Conservation (phyloP, 1,139 yeast genomes). For the Yamadazyma epiphylla region DNA sequence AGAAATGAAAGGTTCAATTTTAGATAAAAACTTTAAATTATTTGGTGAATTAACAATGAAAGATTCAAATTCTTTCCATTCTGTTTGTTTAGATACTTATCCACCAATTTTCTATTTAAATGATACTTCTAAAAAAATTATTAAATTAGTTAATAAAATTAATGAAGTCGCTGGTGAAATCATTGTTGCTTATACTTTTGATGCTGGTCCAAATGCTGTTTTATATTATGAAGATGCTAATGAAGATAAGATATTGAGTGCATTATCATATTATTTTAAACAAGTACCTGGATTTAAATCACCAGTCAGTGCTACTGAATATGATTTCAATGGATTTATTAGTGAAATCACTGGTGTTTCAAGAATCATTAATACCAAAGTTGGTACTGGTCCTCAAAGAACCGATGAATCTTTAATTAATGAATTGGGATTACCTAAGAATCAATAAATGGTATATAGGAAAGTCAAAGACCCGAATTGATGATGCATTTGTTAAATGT, state of each 20-base stretch:
- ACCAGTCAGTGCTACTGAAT: constrained; percentile 5
- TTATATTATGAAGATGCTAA: constrained; percentile 77
- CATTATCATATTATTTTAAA: constrained; percentile 26
- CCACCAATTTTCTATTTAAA: constrained; percentile 96
- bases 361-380: constrained; percentile 75
- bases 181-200: constrained; percentile 93
- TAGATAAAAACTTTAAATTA: constrained; percentile 62
- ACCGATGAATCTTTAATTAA: constrained; percentile 52
- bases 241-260: constrained; percentile 63
- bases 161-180: constrained; percentile 62
- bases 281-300: constrained; percentile 10
- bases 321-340: constrained; percentile 6
- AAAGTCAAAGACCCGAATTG: too few relatives aligned
- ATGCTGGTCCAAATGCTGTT: constrained; percentile 99
- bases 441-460: too few relatives aligned
- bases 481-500: too few relatives aligned
- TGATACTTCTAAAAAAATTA: constrained; percentile 88
- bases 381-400: constrained; percentile 81
- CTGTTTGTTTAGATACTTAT: constrained; percentile 89
- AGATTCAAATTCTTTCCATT: constrained; percentile 96
- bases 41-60: constrained; percentile 93
- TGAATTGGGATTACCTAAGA: constrained; percentile 36
- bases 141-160: constrained; percentile 75
- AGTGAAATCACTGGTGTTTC: constrained; percentile 67
- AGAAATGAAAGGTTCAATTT: constrained; percentile 76